Percentiles rank a stretch among this genome's conserved stretches.
Conservation (phyloP, 2,329 filamentous ascomycete genomes). For the Aspergillus glaucus region DNA sequence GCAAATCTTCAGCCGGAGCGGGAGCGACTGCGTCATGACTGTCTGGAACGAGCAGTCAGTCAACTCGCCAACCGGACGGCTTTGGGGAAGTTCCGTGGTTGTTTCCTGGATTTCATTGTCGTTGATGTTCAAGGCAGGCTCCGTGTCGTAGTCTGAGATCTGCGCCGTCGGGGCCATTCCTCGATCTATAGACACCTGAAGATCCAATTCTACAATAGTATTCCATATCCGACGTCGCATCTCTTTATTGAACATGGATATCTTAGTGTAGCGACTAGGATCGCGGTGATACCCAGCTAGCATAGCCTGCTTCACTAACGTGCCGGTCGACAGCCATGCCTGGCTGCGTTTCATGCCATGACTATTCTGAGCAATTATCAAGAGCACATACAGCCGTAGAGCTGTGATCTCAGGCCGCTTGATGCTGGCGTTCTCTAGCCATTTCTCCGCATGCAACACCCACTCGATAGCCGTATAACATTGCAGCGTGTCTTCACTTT, state of each 20-base stretch:
- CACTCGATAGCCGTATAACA: slow-evolving; percentile 52
- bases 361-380: slow-evolving; percentile 45
- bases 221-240: slow-evolving; percentile 52
- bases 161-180: slow-evolving; percentile 47
- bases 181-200: slow-evolving; percentile 50
- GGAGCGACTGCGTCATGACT: slow-evolving; percentile 23
- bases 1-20: slow-evolving; percentile 27
- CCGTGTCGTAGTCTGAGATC: slow-evolving; percentile 43
- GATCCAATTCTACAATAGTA: slow-evolving; percentile 51
- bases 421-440: slow-evolving; percentile 70
- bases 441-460: slow-evolving; percentile 81
- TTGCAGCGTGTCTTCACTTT: slow-evolving; percentile 20
- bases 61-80: slow-evolving; percentile 22
- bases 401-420: slow-evolving; percentile 48
- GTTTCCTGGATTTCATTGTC: slow-evolving; percentile 43
- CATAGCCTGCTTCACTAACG: slow-evolving; percentile 48
- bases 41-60: slow-evolving; percentile 35
- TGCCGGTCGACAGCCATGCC: slow-evolving; percentile 47
- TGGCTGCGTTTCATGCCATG: slow-evolving; percentile 50
- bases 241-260: slow-evolving; percentile 37
- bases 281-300: slow-evolving; percentile 48
- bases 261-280: slow-evolving; percentile 24
- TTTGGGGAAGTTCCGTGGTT: slow-evolving; percentile 24
- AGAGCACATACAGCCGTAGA: slow-evolving; percentile 48
- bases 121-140: slow-evolving; percentile 45